These are phyloP conservation scores for Xylaria hypoxylon DNA, from an alignment of 2,329 filamentous ascomycete genomes.

Conservation along the genomic window DNA sequence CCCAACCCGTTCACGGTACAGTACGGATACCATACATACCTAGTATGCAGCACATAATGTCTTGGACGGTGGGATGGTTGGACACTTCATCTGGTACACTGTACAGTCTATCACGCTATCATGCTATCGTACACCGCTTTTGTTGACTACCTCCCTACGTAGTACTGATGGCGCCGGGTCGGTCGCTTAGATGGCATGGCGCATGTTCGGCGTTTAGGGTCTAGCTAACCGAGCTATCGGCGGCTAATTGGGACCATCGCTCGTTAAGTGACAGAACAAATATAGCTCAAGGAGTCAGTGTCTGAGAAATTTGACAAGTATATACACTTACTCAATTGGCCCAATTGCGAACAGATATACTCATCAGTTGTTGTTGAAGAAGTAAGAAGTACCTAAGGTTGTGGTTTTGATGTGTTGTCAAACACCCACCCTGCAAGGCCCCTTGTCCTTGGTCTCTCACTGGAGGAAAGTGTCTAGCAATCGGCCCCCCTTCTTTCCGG, in stretches of 20 bases:
- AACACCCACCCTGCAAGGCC: constrained; percentile 33
- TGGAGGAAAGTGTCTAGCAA: neutral
- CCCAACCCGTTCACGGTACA: constrained; percentile 18
- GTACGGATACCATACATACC: constrained; percentile 22
- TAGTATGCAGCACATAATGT: constrained; percentile 26
- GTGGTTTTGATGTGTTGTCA: constrained; percentile 38
- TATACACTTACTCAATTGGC: constrained; percentile 1
- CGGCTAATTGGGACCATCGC: constrained; percentile 29
- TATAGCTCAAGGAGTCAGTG: neutral
- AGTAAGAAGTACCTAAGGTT: too few relatives aligned
- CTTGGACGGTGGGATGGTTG: constrained; percentile 10
- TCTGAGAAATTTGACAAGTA: neutral
- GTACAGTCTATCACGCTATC: neutral
- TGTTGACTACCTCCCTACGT: constrained; percentile 6
- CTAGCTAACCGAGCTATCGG: constrained; percentile 27
- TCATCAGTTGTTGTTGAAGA: constrained; percentile 3
- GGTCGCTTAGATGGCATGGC: constrained; percentile 7
- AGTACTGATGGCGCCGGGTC: neutral
- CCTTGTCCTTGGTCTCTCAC: constrained; percentile 27
- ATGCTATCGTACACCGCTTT: constrained; percentile 37
- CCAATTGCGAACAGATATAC: constrained; percentile 12
- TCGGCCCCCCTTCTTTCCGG: constrained; percentile 26
- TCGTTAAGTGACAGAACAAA: neutral
- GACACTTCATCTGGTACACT: neutral
- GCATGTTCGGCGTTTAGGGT: constrained; percentile 15